Evolutionary conservation across 1,139 yeast genomes (phyloP).

Genomic region (Candida sojae): DNA sequence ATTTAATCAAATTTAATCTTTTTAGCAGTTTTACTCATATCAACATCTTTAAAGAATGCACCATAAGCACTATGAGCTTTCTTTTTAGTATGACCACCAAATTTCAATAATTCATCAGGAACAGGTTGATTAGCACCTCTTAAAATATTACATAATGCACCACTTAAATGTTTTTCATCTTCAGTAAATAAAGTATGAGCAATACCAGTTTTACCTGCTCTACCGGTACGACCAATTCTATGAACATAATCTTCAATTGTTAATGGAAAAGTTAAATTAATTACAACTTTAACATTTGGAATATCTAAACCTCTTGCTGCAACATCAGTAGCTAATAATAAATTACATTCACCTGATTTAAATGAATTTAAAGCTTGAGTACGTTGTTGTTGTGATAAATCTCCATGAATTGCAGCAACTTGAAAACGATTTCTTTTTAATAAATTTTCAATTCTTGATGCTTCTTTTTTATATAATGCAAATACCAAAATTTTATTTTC

Average conservation of each 20-base stretch:
- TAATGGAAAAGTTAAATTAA: conserved; percentile 94
- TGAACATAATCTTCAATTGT: conserved; percentile 98
- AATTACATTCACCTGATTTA: conserved; percentile 74
- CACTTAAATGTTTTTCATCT: conserved; percentile 94
- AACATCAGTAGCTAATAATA: conserved; percentile 94
- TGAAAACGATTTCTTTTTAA: conserved; percentile 71
- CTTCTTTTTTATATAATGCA: conserved; percentile 96
- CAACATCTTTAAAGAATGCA: conserved; percentile 93
- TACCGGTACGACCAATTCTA: conserved; percentile 97
- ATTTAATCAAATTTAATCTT: conserved; percentile 75
- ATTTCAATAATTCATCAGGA: conserved; percentile 93
- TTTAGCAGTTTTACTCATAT: conserved; percentile 82
- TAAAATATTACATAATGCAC: conserved; percentile 88
- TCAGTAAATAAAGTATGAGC: conserved; percentile 97
- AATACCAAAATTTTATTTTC: conserved; percentile 85
- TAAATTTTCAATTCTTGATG: conserved; percentile 81
- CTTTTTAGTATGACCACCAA: conserved; percentile 97
- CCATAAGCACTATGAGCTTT: conserved; percentile 96
- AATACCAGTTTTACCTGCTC: conserved; percentile 94
- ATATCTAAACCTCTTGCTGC: conserved; percentile 99
- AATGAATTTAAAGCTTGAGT: conserved; percentile 83
- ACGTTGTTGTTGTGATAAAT: conserved; percentile 89
- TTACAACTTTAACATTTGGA: conserved; percentile 95
- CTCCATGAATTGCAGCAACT: conserved; percentile 96
- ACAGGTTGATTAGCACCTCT: conserved; percentile 94